Base-by-base conservation (phyloP, 169 alveolate genomes). In the Miamiensis avidus region DNA sequence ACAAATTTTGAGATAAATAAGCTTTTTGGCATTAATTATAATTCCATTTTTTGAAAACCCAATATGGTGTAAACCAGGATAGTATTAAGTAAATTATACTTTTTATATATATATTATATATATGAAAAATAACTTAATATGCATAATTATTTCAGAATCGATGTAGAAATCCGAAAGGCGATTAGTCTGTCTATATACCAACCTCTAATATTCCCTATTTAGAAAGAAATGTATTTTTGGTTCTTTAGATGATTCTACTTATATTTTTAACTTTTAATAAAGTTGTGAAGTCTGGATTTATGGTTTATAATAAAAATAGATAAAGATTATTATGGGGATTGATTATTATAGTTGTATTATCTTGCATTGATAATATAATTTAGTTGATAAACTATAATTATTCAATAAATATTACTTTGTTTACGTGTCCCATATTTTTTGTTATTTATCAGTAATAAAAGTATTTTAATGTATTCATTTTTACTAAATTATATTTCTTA, bases 191-290 rank as follows among this genome's bases (percentile, higher is more conserved):
- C 4, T 28, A 28, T 25, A 79, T 79, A 28, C 84, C 84, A 0
- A 79, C 75, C 28, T 79, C 84, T 26, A 79, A 79, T 29, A 79
- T 79, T 15, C 49, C 31, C n/a, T 49, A 79, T 49, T n/a, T 79
- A n/a, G 20, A 79, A 26, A 64, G 1, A 28, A 0, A 64, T 1
- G 31, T 34, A n/a, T 79, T 4, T 29, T 49, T 49, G 30, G 64
- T 74, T 4, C 34, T 31, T 49, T 34, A 79, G 31, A 79, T 79
- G 1, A 27, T 34, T 79, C 26, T 79, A 29, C 29, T 79, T 28
- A 6, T 28, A 26, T 79, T 79, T 64, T 64, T 79, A 33, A 64
- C 84, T 6, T 65, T 34, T 29, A 79, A 79, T 64, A 79, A 72
- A 30, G 30, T 29, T 29, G 4, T 79, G 29, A 79, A 79, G 16